Base-by-base conservation (phyloP, 2,329 filamentous ascomycete species). In the Cordyceps militaris region DNA sequence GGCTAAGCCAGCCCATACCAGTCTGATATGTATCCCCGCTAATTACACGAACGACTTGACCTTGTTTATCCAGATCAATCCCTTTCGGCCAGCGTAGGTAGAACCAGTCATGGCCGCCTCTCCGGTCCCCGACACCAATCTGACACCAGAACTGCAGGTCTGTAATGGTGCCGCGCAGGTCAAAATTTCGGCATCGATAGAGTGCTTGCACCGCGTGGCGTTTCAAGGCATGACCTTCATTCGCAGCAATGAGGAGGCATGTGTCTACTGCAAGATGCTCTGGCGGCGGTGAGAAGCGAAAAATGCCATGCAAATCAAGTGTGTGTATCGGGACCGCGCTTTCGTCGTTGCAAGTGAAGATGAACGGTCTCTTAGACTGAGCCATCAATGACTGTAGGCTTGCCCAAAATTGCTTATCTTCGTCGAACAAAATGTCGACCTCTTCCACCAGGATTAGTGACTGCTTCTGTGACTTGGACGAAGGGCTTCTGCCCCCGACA, bases 71-170 rank as follows among this genome's bases (percentile, higher is more conserved):
- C 3, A 86, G 66, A 65, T 93, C 88, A 24, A 78, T 78, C 0
- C 88, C 88, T 46, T 79, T 81, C 9, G 89, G 88, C 84, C 86
- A 93, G 58, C 87, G 81, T 49, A 87, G 83, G 64, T 88, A 85
- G 65, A 96, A 89, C 93, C 95, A 99, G 65, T 93, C 89, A 46
- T 96, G 81, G 0, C 94, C 93, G 21, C 89, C 88, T 64, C 88
- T 88, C n/a, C 84, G 79, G 68, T 96, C 94, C 5, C 94, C 95
- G 10, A 99, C 84, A 0, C 88, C 91, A 72, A 97, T 91, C 69
- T 99, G 94, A 69, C 95, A 99, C 93, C 93, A 99, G 68, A 95
- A 94, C 68, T 96, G 87, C 28, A 99, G 79, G 61, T 97, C 91
- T 57, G 81, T 85, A 50, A 99, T 83, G 2, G 87, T 86, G 23